Percentiles rank a stretch among this genome's conserved stretches.
Conservation (phyloP, 306 rosid genomes). For the Cucumis hystrix region DNA sequence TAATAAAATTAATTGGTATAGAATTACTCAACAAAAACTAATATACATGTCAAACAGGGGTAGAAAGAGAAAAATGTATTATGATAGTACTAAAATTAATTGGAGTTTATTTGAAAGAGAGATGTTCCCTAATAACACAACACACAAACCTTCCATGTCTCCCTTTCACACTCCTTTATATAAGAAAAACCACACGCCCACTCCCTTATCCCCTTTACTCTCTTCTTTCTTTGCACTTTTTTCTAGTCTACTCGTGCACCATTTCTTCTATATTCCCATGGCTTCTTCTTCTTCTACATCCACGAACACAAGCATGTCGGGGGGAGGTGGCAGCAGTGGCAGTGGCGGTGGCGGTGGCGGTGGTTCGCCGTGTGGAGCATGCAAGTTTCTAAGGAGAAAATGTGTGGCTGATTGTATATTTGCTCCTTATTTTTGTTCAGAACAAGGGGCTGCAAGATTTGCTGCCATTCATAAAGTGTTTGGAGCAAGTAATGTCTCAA, state of each 20-base stretch:
- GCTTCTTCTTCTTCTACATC: background rate
- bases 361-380: slow-evolving; percentile 95
- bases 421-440: slow-evolving; percentile 88
- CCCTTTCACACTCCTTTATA: slow-evolving; percentile 42
- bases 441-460: slow-evolving; percentile 76
- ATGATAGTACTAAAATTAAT: too few species aligned
- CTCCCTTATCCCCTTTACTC: slow-evolving; percentile 7
- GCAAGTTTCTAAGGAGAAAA: slow-evolving; percentile 87
- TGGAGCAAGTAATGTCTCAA: slow-evolving; percentile 93
- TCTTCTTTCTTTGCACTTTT: slow-evolving; percentile 32
- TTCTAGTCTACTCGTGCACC: slow-evolving; percentile 76
- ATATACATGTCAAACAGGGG: too few species aligned
- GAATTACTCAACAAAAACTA: too few species aligned
- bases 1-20: too few species aligned
- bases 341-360: background rate
- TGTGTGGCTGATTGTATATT: slow-evolving; percentile 78
- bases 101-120: background rate
- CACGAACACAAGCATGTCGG: background rate
- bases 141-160: slow-evolving; percentile 47
- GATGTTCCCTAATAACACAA: slow-evolving; percentile 59
- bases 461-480: slow-evolving; percentile 97
- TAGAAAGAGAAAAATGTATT: too few species aligned
- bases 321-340: background rate
- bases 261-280: background rate
- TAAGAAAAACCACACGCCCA: slow-evolving; percentile 28